phyloP scores from a whole-genome alignment of 345 rosid species.

The Boechera stricta region DNA sequence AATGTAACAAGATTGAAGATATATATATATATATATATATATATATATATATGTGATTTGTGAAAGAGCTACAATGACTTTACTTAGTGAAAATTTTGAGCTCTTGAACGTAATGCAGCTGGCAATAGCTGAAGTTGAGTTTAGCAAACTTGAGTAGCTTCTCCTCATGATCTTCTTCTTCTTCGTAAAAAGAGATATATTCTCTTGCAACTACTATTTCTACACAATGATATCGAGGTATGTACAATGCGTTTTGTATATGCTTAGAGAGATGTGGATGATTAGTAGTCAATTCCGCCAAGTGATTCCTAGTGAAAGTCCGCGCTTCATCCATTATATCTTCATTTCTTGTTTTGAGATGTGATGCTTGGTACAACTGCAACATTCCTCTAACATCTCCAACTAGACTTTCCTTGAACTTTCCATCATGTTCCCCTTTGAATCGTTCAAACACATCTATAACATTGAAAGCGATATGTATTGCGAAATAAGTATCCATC shows the following conservation, averaged over 20 bases:
- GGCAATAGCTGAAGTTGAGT: slow-evolving; percentile 19
- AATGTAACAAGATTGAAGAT: background rate
- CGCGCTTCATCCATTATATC: slow-evolving; percentile 20
- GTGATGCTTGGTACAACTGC: background rate
- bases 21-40: background rate
- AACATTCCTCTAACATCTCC: slow-evolving; percentile 18
- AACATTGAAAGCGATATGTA: background rate
- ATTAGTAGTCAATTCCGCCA: background rate
- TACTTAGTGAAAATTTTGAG: slow-evolving; percentile 10
- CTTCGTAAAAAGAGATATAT: slow-evolving; percentile 26
- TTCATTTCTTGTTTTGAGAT: background rate
- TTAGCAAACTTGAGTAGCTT: slow-evolving; percentile 11
- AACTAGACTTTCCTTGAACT: slow-evolving; percentile 2
- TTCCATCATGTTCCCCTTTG: background rate
- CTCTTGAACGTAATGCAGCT: slow-evolving; percentile 1
- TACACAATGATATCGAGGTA: background rate
- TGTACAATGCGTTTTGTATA: slow-evolving; percentile 9
- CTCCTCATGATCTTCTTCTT: slow-evolving; percentile 28
- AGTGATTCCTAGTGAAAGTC: slow-evolving; percentile 2
- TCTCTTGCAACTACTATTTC: slow-evolving; percentile 2
- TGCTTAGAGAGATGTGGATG: background rate
- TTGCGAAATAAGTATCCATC: background rate
- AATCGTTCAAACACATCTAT: slow-evolving; percentile 27
- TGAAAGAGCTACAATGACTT: background rate
- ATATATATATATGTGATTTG: too few relatives aligned